Evolutionary conservation across 2,329 filamentous ascomycete species (phyloP).

Genomic region (Aspergillus versicolor): DNA sequence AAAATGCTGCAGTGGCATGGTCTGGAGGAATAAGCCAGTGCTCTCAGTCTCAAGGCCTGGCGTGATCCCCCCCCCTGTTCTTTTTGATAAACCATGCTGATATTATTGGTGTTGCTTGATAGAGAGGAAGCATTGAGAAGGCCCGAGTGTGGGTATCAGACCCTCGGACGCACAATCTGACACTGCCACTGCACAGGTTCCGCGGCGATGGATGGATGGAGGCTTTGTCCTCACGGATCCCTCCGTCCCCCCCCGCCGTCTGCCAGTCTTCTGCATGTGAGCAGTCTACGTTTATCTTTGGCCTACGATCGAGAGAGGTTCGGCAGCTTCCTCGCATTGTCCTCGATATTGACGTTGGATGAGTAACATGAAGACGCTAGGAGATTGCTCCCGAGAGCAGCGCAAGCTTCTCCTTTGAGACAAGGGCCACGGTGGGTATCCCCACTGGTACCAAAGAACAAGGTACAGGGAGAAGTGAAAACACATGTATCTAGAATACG

Average conservation of each 20-base stretch:
- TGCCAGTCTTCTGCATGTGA: conserved; percentile 6
- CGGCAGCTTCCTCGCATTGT: background rate
- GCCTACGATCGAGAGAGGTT: background rate
- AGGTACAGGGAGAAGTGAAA: too few species aligned
- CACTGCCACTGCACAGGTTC: background rate
- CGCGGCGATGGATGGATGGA: background rate
- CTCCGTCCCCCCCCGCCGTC: background rate
- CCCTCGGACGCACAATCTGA: background rate
- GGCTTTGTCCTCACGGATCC: conserved; percentile 2
- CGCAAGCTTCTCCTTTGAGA: background rate
- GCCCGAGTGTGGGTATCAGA: background rate
- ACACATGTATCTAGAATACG: too few species aligned
- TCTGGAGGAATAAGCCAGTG: background rate
- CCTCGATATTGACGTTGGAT: background rate
- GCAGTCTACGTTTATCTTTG: background rate
- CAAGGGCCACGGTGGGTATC: too few species aligned
- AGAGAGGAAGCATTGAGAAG: background rate
- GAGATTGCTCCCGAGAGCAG: background rate
- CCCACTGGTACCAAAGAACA: background rate
- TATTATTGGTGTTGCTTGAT: background rate
- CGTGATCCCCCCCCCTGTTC: too few species aligned
- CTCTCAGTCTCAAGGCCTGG: background rate
- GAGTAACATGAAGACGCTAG: background rate
- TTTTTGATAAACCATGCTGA: too few species aligned
- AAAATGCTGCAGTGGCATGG: background rate